phyloP scores from a whole-genome alignment of 2,329 filamentous ascomycete species.

The Dendrostoma leiphaemia region DNA sequence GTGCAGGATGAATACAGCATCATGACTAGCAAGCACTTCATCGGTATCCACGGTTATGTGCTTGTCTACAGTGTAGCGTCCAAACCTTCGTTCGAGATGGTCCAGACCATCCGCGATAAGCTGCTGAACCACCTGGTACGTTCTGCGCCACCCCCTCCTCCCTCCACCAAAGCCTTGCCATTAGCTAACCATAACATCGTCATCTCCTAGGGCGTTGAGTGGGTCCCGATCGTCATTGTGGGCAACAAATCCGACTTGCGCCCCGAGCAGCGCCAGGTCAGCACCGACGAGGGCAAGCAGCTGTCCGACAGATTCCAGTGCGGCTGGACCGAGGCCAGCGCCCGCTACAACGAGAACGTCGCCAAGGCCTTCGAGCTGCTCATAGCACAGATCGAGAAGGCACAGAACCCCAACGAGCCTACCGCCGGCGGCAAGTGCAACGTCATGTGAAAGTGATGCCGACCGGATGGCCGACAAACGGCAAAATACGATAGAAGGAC shows the following conservation, averaged over 20 bases:
- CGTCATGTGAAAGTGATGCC: constrained; percentile 71
- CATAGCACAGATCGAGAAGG: constrained; percentile 92
- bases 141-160: not conserved
- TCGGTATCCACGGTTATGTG: constrained; percentile 98
- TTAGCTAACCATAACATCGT: not conserved
- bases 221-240: constrained; percentile 89
- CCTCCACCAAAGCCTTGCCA: not conserved
- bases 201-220: constrained; percentile 74
- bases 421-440: constrained; percentile 76
- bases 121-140: constrained; percentile 89
- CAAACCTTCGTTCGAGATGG: constrained; percentile 95
- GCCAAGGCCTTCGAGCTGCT: constrained; percentile 89
- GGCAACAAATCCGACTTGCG: constrained; percentile 96
- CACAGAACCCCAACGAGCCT: constrained; percentile 84
- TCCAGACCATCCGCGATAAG: constrained; percentile 92
- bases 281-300: constrained; percentile 78
- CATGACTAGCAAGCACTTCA: constrained; percentile 97
- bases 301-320: constrained; percentile 85
- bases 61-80: constrained; percentile 97
- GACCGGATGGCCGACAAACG: not conserved
- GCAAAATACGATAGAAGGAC: not conserved
- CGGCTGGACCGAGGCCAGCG: constrained; percentile 92
- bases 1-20: constrained; percentile 94
- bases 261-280: constrained; percentile 90
- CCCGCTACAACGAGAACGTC: constrained; percentile 92